Conservation (phyloP, 2,329 filamentous ascomycete genomes). For the Leptographium procerum region DNA sequence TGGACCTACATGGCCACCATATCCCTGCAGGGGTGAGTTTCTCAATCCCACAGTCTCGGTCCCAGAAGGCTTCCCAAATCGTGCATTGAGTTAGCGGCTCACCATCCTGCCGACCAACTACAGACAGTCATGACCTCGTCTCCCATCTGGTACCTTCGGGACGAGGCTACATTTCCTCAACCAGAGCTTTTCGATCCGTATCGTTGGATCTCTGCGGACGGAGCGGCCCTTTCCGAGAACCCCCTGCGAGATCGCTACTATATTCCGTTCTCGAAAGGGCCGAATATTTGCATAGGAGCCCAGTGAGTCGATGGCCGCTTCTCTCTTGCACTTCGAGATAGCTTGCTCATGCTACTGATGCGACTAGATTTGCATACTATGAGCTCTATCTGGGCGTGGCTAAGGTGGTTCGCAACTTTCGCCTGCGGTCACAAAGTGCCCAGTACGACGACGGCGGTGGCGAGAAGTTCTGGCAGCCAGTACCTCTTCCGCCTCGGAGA, state of each 20-base stretch:
- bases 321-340: not conserved
- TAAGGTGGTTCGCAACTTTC: not conserved
- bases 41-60: too few relatives aligned
- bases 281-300: slow-evolving; percentile 8
- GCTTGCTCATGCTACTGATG: not conserved
- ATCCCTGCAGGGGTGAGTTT: slow-evolving; percentile 5
- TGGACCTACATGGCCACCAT: slow-evolving; percentile 3
- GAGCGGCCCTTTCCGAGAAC: not conserved
- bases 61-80: not conserved
- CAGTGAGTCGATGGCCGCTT: slow-evolving; percentile 1
- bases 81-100: not conserved
- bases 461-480: not conserved
- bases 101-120: not conserved
- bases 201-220: slow-evolving; percentile 6
- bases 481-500: not conserved
- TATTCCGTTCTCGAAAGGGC: slow-evolving; percentile 8
- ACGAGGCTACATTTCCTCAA: slow-evolving; percentile 4
- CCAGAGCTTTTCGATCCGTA: slow-evolving; percentile 4
- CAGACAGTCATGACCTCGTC: slow-evolving; percentile 7
- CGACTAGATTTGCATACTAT: not conserved
- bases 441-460: not conserved
- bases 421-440: not conserved
- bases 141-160: slow-evolving; percentile 8
- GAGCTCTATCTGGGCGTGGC: not conserved
- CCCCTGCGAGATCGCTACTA: slow-evolving; percentile 5